Evolutionary conservation across 768 basidiomycete genomes (phyloP), one percentile per base, ranked within the genome.

Genomic region (Coprinopsis cinerea): DNA sequence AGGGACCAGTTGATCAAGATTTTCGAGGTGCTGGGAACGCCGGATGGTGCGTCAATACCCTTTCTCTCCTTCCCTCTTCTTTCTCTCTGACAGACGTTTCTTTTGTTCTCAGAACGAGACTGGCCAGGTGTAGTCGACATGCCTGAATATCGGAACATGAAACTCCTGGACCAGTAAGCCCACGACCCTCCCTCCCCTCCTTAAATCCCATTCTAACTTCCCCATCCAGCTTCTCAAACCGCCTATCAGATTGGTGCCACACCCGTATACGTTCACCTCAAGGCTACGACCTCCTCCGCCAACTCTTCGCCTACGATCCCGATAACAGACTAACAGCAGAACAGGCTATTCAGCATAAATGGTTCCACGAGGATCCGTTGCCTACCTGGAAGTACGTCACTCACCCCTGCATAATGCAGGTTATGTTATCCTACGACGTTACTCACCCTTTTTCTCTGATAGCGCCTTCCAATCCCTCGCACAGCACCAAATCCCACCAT

Each of bases 1-100:
- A 77, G 85, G 49, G 96, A 98, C 65, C 96, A 99, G 59, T 75
- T 98, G 52, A 68, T 89, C 23, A 94, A 92, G 68, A 96, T 99
- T n/a, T 86, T 97, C 51, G 96, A 99, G 58, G 85, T 98, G 0
- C 66, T 96, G 15, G 94, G 96, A 3, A 91, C 88, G 3, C 87
- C 94, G 37, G 78, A 88, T 45, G 84, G 93, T 91, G 58, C 57
- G 77, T 66, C 3, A n/a, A n/a, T n/a, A n/a, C 23, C 17, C n/a
- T 28, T 44, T 35, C 10, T 24, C 53, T 50, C 25, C 28, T 25
- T 6, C 32, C 17, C 7, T 27, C 14, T 17, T 51, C 11, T 11
- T 49, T 40, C 34, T 34, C 24, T 37, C 52, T 52, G 26, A 51
- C 32, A 46, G 28, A 34, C 23, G 14, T 4, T 23, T 39, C 41